A percentile compares a stretch with the other conserved stretches of the same genome.
Evolutionary conservation across 352 stramenopile species (phyloP).

Genomic region (Pythium myriotylum): DNA sequence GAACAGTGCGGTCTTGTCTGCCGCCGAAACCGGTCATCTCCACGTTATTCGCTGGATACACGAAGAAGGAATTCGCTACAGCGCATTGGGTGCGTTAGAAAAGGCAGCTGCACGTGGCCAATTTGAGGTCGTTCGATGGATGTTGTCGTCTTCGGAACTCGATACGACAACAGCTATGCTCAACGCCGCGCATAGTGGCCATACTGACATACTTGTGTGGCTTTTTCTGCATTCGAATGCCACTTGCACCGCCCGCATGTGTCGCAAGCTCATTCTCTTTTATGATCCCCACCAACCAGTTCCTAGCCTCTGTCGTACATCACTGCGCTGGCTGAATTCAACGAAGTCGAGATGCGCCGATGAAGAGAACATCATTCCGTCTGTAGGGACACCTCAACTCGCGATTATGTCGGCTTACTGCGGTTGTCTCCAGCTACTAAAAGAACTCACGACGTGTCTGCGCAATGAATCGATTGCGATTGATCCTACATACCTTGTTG

Average conservation of each 20-base stretch:
- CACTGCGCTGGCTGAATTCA: too few species aligned
- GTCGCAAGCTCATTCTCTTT: neutral
- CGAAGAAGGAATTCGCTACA: neutral
- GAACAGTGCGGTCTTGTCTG: neutral
- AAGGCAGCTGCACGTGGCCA: too few species aligned
- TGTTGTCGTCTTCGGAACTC: neutral
- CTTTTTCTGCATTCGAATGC: neutral
- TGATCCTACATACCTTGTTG: too few species aligned
- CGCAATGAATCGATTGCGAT: too few species aligned
- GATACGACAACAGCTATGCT: conserved; percentile 1
- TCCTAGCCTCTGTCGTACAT: neutral
- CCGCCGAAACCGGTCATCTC: conserved; percentile 1
- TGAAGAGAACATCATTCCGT: too few species aligned
- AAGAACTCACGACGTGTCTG: too few species aligned
- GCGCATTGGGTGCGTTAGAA: too few species aligned
- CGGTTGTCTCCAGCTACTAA: too few species aligned
- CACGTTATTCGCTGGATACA: conserved; percentile 18
- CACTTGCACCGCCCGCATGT: neutral
- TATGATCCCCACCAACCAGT: neutral
- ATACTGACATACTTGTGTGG: conserved; percentile 11
- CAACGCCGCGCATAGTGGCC: neutral
- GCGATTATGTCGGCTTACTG: too few species aligned
- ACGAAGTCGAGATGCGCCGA: too few species aligned
- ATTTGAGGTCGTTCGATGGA: too few species aligned
- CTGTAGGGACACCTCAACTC: too few species aligned